A percentile compares a stretch with the other conserved stretches of the same genome.
Evolutionary conservation across 164 flowering plant species (phyloP).

Genomic region (Chimonanthus salicifolius): DNA sequence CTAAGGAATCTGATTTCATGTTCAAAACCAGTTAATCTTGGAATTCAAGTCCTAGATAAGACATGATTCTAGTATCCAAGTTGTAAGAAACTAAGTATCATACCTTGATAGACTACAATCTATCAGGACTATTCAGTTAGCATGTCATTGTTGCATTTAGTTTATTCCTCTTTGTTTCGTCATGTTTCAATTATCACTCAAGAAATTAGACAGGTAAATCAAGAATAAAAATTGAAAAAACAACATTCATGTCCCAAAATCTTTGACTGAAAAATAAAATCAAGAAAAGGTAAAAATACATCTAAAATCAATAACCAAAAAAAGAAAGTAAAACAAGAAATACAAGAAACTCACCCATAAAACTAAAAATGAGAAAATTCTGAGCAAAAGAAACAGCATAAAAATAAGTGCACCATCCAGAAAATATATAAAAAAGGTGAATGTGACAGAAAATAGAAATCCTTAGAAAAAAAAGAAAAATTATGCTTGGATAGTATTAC

Average conservation of each 20-base stretch:
- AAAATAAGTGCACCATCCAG: too few relatives aligned
- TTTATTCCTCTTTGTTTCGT: too few relatives aligned
- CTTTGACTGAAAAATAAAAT: not conserved
- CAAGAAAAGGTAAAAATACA: not conserved
- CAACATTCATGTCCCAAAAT: not conserved
- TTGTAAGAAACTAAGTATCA: too few relatives aligned
- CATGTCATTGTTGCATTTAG: not conserved
- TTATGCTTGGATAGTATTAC: constrained; percentile 20
- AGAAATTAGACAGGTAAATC: not conserved
- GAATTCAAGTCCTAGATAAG: not conserved
- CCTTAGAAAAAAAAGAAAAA: not conserved
- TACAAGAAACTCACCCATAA: not conserved
- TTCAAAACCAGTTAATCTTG: too few relatives aligned
- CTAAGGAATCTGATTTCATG: too few relatives aligned
- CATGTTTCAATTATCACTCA: too few relatives aligned
- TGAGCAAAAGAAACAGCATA: too few relatives aligned
- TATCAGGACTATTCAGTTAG: not conserved
- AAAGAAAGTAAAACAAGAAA: not conserved
- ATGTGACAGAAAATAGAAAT: too few relatives aligned
- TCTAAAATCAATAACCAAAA: not conserved
- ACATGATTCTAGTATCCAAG: not conserved
- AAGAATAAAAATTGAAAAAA: not conserved
- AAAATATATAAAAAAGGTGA: too few relatives aligned
- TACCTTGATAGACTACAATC: not conserved
- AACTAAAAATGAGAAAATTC: too few relatives aligned